Evolutionary conservation across 1,139 yeast genomes (phyloP).

Genomic region (Nematodospora anomalae): DNA sequence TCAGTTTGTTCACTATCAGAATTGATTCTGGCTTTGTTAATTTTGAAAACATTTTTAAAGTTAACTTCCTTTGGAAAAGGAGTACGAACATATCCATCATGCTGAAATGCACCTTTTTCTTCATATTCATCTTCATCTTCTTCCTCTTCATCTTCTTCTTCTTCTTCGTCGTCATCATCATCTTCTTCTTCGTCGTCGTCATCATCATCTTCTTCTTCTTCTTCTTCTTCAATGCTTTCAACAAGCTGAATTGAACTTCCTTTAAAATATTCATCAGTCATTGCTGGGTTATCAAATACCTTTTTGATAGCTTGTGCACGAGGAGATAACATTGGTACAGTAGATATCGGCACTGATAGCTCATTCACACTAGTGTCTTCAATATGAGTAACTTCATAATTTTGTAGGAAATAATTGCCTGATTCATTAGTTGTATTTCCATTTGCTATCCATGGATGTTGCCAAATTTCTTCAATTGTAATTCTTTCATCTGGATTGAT

Average conservation of each 20-base stretch:
- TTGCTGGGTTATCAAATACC: constrained; percentile 49
- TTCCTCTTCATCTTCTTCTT: constrained; percentile 3
- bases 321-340: constrained; percentile 31
- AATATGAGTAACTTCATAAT: constrained; percentile 13
- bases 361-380: constrained; percentile 13
- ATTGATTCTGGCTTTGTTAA: constrained; percentile 18
- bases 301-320: constrained; percentile 47
- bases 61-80: constrained; percentile 33
- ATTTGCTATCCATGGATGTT: constrained; percentile 39
- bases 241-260: constrained; percentile 23
- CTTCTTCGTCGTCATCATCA: constrained; percentile 6
- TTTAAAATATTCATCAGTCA: constrained; percentile 21
- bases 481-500: constrained; percentile 67
- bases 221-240: constrained; percentile 24
- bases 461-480: constrained; percentile 62
- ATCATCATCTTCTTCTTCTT: constrained; percentile 13
- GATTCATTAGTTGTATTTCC: constrained; percentile 6
- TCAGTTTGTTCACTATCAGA: constrained; percentile 20
- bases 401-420: constrained; percentile 11
- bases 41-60: constrained; percentile 37
- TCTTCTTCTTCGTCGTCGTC: constrained; percentile 12
- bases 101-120: constrained; percentile 6
- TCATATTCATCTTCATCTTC: constrained; percentile 1
- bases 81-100: constrained; percentile 23
- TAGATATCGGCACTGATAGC: constrained; percentile 11